Evolutionary conservation across 2,329 filamentous ascomycete species (phyloP).

Genomic region (Alternaria atra): DNA sequence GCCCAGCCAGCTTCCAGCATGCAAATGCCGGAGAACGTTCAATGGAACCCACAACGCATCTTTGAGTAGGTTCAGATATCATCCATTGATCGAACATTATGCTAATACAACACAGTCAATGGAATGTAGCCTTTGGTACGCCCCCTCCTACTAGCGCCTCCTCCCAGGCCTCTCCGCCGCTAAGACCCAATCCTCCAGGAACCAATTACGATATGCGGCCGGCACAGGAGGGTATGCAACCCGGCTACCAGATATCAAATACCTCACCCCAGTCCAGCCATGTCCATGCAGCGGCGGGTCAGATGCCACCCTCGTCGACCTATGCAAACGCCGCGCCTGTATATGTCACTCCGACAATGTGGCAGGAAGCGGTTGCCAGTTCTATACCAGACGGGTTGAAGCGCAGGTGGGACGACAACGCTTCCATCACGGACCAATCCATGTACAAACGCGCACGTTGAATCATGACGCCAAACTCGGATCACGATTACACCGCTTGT

Average conservation of each 20-base stretch:
- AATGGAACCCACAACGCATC: slow-evolving; percentile 87
- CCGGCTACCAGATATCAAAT: slow-evolving; percentile 47
- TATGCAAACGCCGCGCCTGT: slow-evolving; percentile 43
- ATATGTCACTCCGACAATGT: slow-evolving; percentile 61
- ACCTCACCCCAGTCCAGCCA: slow-evolving; percentile 47
- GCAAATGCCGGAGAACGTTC: slow-evolving; percentile 68
- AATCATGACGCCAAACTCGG: slow-evolving; percentile 12
- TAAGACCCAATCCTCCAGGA: slow-evolving; percentile 54
- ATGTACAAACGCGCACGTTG: slow-evolving; percentile 51
- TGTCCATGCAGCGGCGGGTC: slow-evolving; percentile 39
- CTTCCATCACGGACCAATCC: slow-evolving; percentile 47
- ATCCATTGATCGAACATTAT: background rate
- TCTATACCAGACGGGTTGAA: slow-evolving; percentile 55
- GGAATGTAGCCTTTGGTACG: slow-evolving; percentile 93
- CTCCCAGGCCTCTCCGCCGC: slow-evolving; percentile 56
- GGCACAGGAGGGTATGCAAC: slow-evolving; percentile 45
- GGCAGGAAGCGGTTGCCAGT: slow-evolving; percentile 59
- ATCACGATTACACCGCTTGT: background rate
- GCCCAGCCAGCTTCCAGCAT: slow-evolving; percentile 62
- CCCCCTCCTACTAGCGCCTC: slow-evolving; percentile 54
- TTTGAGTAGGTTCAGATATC: slow-evolving; percentile 76
- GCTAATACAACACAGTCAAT: slow-evolving; percentile 70
- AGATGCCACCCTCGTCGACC: slow-evolving; percentile 46
- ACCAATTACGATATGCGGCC: slow-evolving; percentile 50
- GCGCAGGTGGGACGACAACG: slow-evolving; percentile 56